Evolutionary conservation across 108 stramenopile genomes (phyloP).

Genomic region (Cyclotella kingstonii): DNA sequence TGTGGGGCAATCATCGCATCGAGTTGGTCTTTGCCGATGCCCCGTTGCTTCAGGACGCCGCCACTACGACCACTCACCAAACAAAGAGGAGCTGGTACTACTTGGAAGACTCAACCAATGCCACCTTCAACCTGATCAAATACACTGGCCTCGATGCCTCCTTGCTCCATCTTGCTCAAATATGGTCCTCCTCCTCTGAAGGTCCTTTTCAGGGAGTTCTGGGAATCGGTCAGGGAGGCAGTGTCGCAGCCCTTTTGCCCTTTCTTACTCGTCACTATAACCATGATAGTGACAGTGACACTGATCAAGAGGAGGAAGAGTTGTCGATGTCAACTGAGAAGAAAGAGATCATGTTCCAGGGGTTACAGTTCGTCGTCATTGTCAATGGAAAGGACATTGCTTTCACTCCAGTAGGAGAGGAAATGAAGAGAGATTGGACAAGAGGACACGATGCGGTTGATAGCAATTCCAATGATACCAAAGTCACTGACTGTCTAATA

Average conservation of each 20-base stretch:
- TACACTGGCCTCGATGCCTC: conserved; percentile 75
- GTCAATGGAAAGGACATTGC: conserved; percentile 43
- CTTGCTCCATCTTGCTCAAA: conserved; percentile 67
- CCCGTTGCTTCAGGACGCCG: conserved; percentile 49
- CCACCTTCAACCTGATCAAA: conserved; percentile 20
- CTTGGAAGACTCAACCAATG: conserved; percentile 15
- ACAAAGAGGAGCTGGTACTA: conserved; percentile 37
- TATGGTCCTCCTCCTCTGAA: conserved; percentile 47
- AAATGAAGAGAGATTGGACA: conserved; percentile 1
- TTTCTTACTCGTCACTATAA: conserved; percentile 40
- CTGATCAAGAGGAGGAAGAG: conserved; percentile 8
- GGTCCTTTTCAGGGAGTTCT: conserved; percentile 75
- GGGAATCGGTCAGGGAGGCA: conserved; percentile 75
- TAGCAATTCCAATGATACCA: too few species aligned
- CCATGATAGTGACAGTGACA: conserved; percentile 6
- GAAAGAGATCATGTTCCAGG: conserved; percentile 24
- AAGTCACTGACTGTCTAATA: too few species aligned
- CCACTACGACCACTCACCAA: not conserved
- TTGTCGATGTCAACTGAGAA: not conserved
- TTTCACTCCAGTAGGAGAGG: not conserved
- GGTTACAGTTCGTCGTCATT: conserved; percentile 45
- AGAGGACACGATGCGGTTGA: too few species aligned
- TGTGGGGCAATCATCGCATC: conserved; percentile 72
- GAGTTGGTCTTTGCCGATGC: conserved; percentile 79
- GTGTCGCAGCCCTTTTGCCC: conserved; percentile 64